Conservation (phyloP, 495 filamentous ascomycete genomes). For the Trichoderma gamsii region DNA sequence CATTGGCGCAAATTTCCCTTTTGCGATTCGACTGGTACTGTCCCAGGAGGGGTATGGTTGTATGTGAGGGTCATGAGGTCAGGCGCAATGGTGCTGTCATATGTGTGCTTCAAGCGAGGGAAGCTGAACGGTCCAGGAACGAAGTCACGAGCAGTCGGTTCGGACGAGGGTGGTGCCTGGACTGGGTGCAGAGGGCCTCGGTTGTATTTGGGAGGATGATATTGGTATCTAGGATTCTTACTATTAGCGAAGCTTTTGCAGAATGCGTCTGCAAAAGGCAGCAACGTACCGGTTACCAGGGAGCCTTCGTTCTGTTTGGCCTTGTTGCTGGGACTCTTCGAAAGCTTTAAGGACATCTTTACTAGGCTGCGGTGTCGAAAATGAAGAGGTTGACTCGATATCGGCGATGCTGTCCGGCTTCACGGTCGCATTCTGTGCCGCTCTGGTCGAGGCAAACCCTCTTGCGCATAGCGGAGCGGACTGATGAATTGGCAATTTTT, state of each 20-base stretch:
- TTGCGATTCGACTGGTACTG: constrained; percentile 42
- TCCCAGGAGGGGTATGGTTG: constrained; percentile 69
- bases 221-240: constrained; percentile 66
- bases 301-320: constrained; percentile 35
- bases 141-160: constrained; percentile 81
- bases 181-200: constrained; percentile 90
- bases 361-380: neutral
- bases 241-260: neutral
- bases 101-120: constrained; percentile 85
- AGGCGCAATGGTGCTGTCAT: constrained; percentile 74
- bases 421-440: neutral
- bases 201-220: constrained; percentile 84
- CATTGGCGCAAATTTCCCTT: constrained; percentile 68
- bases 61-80: constrained; percentile 89
- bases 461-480: neutral
- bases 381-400: constrained; percentile 8
- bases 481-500: neutral
- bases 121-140: constrained; percentile 89
- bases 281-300: constrained; percentile 53
- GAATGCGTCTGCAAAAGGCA: neutral
- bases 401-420: neutral
- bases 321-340: constrained; percentile 19
- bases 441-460: constrained; percentile 4
- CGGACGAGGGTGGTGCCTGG: constrained; percentile 73
- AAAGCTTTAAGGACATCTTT: constrained; percentile 1